A percentile compares a stretch with the other conserved stretches of the same genome.
Evolutionary conservation across 176 grass and related monocot species (phyloP).

Genomic region (Urochloa ruziziensis): DNA sequence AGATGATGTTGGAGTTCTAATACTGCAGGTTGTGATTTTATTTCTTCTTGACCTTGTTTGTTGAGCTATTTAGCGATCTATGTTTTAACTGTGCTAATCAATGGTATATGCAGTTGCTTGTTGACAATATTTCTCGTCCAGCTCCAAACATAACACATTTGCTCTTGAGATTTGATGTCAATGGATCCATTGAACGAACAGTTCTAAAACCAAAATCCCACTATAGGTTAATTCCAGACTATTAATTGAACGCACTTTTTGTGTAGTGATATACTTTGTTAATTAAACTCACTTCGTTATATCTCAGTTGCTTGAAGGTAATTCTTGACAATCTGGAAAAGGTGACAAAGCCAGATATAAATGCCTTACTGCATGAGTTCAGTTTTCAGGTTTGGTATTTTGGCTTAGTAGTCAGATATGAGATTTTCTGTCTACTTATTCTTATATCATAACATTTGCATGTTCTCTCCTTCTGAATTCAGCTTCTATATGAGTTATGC

Average conservation of each 20-base stretch:
- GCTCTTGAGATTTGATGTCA: slow-evolving; percentile 82
- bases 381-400: slow-evolving; percentile 80
- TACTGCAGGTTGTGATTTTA: slow-evolving; percentile 74
- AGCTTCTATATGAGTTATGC: slow-evolving; percentile 90
- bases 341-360: slow-evolving; percentile 73
- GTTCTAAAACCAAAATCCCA: slow-evolving; percentile 89
- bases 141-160: slow-evolving; percentile 91
- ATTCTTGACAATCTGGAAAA: slow-evolving; percentile 96
- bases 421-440: slow-evolving; percentile 3
- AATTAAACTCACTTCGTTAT: slow-evolving; percentile 33
- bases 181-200: slow-evolving; percentile 70
- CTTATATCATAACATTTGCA: not conserved
- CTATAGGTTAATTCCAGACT: slow-evolving; percentile 63
- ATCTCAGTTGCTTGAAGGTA: slow-evolving; percentile 89
- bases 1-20: slow-evolving; percentile 83
- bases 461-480: slow-evolving; percentile 37
- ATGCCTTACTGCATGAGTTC: slow-evolving; percentile 81
- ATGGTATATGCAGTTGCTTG: slow-evolving; percentile 72
- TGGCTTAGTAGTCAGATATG: not conserved
- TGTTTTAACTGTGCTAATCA: slow-evolving; percentile 15
- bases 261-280: slow-evolving; percentile 31
- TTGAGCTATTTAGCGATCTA: not conserved
- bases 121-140: slow-evolving; percentile 86
- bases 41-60: slow-evolving; percentile 16
- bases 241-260: too few relatives aligned